Percentiles rank a stretch among this genome's conserved stretches.
Evolutionary conservation across 1,139 yeast species (phyloP).

Genomic region (Blastobotrys serpentis): DNA sequence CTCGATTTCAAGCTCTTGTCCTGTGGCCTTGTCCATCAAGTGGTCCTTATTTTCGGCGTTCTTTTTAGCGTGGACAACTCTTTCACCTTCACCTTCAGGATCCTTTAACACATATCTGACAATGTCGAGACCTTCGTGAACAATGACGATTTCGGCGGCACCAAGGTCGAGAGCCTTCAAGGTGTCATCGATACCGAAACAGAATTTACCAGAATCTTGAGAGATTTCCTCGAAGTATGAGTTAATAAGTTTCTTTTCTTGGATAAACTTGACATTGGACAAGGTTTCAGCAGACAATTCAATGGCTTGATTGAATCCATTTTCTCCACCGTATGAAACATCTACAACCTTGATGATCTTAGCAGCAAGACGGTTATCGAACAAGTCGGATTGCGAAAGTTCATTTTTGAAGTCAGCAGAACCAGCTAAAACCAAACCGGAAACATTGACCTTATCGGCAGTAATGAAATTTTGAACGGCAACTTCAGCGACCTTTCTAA

Average conservation of each 20-base stretch:
- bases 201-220: constrained; percentile 93
- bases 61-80: constrained; percentile 60
- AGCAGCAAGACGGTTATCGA: constrained; percentile 82
- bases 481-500: constrained; percentile 95
- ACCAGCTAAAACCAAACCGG: constrained; percentile 95
- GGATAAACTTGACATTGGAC: constrained; percentile 94
- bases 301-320: constrained; percentile 98
- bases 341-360: constrained; percentile 92
- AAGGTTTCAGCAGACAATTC: constrained; percentile 95
- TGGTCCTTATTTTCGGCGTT: constrained; percentile 61
- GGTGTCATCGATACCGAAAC: constrained; percentile 96
- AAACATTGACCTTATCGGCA: constrained; percentile 86
- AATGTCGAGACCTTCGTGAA: constrained; percentile 85
- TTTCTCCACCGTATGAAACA: constrained; percentile 98
- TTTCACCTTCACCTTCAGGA: constrained; percentile 71
- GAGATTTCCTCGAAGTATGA: constrained; percentile 94
- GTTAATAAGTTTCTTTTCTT: constrained; percentile 92
- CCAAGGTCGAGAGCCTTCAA: constrained; percentile 94
- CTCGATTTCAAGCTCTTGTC: constrained; percentile 82
- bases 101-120: constrained; percentile 83
- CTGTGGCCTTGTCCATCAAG: constrained; percentile 78
- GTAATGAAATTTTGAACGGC: constrained; percentile 97
- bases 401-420: constrained; percentile 98
- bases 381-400: constrained; percentile 86
- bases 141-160: constrained; percentile 90